These are phyloP conservation scores for Triticum urartu DNA, from an alignment of 176 grass and related monocot species.

Conservation along the genomic window DNA sequence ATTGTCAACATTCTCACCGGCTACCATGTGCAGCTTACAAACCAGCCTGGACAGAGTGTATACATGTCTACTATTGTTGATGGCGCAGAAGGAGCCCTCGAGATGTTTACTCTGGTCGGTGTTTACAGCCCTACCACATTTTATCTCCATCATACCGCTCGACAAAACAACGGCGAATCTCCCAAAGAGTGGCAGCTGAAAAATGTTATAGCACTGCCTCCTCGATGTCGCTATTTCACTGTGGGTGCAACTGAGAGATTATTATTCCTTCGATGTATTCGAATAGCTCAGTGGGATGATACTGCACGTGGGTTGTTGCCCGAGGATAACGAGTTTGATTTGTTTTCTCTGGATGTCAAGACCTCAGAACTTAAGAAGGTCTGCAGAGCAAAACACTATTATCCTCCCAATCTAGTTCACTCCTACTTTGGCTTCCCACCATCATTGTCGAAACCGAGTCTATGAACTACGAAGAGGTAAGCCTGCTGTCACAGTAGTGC, in stretches of 20 bases:
- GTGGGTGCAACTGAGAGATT: neutral
- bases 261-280: conserved; percentile 1
- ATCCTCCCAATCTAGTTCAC: too few relatives aligned
- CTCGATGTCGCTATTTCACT: neutral
- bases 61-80: neutral
- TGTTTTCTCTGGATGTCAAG: neutral
- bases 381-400: neutral
- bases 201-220: neutral
- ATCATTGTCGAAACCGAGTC: neutral
- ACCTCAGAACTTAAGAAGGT: neutral
- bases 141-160: neutral
- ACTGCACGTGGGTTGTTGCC: too few relatives aligned
- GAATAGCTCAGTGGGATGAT: neutral
- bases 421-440: neutral
- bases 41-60: neutral
- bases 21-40: neutral
- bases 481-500: too few relatives aligned
- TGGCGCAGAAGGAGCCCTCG: neutral
- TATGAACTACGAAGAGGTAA: neutral
- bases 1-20: neutral
- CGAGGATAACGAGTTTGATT: neutral
- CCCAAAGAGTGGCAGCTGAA: neutral
- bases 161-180: neutral
- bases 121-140: neutral
- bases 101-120: neutral